Base-by-base conservation (phyloP, 2,329 filamentous ascomycete genomes). In the Trichoderma oligosporum region DNA sequence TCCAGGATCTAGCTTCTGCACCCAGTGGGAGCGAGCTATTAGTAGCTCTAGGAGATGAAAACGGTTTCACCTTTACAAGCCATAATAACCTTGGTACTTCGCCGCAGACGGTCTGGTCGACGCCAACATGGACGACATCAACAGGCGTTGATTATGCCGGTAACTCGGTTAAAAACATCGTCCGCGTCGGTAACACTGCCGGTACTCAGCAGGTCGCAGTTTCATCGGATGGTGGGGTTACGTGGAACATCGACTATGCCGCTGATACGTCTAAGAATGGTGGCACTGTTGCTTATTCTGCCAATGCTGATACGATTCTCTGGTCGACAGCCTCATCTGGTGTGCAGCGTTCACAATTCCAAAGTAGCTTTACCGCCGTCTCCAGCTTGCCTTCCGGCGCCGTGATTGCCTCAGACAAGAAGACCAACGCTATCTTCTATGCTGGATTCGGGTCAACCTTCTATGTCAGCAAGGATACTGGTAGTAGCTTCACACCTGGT, bases 191-290 rank as follows among this genome's bases (percentile, higher is more conserved):
- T 29, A 54, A 54, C 31, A 54, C 51, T 18, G 51, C 51, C 7
- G 51, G 51, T 29, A 54, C 51, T 25, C 51, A 54, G 16, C 51
- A 54, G 31, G 51, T 54, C 14, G 51, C 51, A 14, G 27, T 16
- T 27, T 54, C 51, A 36, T 54, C 51, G 1, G 51, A 54, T 27
- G 51, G 51, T n/a, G 51, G 51, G 4, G 51, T 36, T 4, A 45
- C 51, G 8, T 54, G 51, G 51, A 54, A 31, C 51, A 54, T 45
- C 8, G 20, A 54, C 51, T 54, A 54, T 29, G 51, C 27, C 7
- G n/a, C 51, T 27, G 51, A 54, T 27, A 54, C 51, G 11, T 35
- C 41, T 25, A 35, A 35, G 31, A 54, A 54, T n/a, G 51, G 51
- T 11, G 51, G 51, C n/a, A 54, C 39, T 7, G 51, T 54, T 16